A percentile compares a stretch with the other conserved stretches of the same genome.
Evolutionary conservation across 495 filamentous ascomycete species (phyloP).

Genomic region (Alectoria sarmentosa): DNA sequence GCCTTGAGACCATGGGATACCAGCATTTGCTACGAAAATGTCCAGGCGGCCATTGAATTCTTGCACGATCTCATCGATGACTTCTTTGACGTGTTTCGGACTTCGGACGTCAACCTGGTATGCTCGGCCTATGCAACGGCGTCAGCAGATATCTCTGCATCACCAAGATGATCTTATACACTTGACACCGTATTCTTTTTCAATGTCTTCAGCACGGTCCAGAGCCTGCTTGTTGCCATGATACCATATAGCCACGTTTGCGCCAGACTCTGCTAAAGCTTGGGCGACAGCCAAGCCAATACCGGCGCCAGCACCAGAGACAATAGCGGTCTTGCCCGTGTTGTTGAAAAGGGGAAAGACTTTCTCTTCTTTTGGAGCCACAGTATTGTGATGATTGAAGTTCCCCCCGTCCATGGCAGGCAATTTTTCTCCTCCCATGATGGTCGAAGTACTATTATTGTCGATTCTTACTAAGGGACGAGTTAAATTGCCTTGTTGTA

Average conservation of each 20-base stretch:
- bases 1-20: conserved; percentile 67
- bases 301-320: conserved; percentile 73
- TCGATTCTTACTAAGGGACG: neutral
- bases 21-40: conserved; percentile 74
- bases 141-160: neutral
- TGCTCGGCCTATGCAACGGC: conserved; percentile 51
- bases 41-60: conserved; percentile 73
- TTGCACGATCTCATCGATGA: conserved; percentile 50
- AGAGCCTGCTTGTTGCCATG: conserved; percentile 67
- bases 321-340: conserved; percentile 75
- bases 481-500: neutral
- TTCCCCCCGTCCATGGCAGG: conserved; percentile 20
- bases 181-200: conserved; percentile 69
- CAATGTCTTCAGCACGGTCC: conserved; percentile 65
- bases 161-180: conserved; percentile 40
- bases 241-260: conserved; percentile 85
- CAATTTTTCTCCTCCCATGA: conserved; percentile 3
- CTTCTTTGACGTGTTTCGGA: conserved; percentile 48
- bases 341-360: conserved; percentile 78
- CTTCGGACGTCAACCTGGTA: conserved; percentile 65
- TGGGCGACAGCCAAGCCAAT: conserved; percentile 77
- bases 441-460: neutral
- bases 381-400: conserved; percentile 56
- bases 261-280: conserved; percentile 72
- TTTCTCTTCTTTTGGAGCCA: conserved; percentile 50